Conservation (phyloP, 176 grass and related monocot species). For the Oryza glumipatula region DNA sequence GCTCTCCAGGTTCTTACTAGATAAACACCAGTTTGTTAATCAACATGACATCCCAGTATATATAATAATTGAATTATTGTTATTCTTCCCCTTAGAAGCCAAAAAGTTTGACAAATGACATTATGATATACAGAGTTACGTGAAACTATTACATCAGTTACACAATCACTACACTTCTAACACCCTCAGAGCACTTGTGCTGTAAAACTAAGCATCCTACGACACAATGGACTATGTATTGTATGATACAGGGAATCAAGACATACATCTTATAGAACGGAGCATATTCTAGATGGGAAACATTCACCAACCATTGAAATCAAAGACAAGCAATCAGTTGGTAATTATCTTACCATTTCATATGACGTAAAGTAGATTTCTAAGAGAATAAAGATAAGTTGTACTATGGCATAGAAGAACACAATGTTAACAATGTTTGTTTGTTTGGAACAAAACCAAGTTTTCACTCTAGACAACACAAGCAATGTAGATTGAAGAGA, state of each 20-base stretch:
- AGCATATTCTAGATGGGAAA: background rate
- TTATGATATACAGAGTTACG: background rate
- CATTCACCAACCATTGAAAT: background rate
- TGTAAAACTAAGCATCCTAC: background rate
- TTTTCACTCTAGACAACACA: slow-evolving; percentile 13
- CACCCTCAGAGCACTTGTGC: background rate
- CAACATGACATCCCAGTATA: background rate
- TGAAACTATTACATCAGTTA: background rate
- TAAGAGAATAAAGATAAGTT: background rate
- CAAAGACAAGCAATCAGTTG: background rate
- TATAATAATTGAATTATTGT: slow-evolving; percentile 1
- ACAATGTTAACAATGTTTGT: background rate
- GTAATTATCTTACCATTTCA: slow-evolving; percentile 16
- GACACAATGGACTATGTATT: too few relatives aligned
- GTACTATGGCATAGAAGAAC: too few relatives aligned
- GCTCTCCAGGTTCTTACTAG: background rate
- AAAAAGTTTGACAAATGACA: background rate
- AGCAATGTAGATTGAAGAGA: slow-evolving; percentile 2
- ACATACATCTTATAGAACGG: background rate
- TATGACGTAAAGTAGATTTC: background rate
- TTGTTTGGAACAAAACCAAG: background rate
- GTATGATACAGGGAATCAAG: too few relatives aligned
- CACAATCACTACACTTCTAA: too few relatives aligned
- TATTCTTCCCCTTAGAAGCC: background rate
- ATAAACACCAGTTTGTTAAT: background rate